These are phyloP conservation scores for Pichia sporocuriosa DNA, from an alignment of 805 yeast genomes.

Conservation along the genomic window DNA sequence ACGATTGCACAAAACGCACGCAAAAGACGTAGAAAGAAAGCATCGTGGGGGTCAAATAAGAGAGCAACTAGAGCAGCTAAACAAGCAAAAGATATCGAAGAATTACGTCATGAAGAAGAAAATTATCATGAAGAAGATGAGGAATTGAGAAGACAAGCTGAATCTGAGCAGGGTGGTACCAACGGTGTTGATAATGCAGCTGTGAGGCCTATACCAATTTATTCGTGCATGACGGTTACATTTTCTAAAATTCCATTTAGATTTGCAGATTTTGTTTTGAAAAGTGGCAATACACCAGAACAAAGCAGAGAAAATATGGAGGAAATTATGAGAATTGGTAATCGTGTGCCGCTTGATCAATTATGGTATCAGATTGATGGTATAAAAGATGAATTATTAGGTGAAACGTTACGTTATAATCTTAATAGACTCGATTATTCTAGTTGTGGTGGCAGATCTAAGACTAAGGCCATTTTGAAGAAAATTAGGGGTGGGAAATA, in stretches of 20 bases:
- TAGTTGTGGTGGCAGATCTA: conserved; percentile 29
- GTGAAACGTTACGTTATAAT: conserved; percentile 56
- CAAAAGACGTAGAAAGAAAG: conserved; percentile 21
- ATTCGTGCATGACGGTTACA: conserved; percentile 60
- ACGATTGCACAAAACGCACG: conserved; percentile 17
- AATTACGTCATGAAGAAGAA: conserved; percentile 14
- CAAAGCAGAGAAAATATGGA: conserved; percentile 59
- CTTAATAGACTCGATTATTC: conserved; percentile 35
- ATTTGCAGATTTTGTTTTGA: conserved; percentile 54
- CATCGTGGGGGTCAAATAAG: conserved; percentile 24
- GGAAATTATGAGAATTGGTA: conserved; percentile 50
- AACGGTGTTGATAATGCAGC: conserved; percentile 28
- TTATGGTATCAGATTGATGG: conserved; percentile 86
- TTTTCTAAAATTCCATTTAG: conserved; percentile 60
- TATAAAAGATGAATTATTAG: conserved; percentile 55
- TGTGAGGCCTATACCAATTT: conserved; percentile 40
- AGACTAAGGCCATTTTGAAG: background rate
- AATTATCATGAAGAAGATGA: conserved; percentile 18
- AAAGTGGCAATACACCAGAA: conserved; percentile 55
- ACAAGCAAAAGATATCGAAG: conserved; percentile 12
- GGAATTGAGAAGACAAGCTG: conserved; percentile 13
- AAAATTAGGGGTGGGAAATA: conserved; percentile 9
- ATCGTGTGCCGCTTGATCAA: conserved; percentile 51
- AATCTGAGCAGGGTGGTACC: background rate
- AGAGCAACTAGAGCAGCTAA: conserved; percentile 24